Evolutionary conservation across 306 rosid genomes (phyloP).

Genomic region (Albizia julibrissin): DNA sequence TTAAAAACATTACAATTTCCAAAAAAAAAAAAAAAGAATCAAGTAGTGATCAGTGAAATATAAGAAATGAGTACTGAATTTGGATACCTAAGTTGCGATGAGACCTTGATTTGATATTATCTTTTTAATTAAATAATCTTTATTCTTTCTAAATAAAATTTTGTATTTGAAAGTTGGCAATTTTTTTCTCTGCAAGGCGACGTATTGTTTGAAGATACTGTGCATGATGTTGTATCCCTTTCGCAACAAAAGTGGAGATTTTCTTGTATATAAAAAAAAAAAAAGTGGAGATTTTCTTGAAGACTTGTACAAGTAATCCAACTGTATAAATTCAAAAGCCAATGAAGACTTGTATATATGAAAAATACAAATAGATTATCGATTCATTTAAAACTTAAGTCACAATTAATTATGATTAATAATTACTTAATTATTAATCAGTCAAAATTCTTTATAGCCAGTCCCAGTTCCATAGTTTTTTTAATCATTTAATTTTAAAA

Average conservation of each 20-base stretch:
- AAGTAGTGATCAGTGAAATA: no score
- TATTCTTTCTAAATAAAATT: no score
- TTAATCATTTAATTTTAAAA: not conserved
- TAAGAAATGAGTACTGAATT: not conserved
- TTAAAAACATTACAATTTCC: no score
- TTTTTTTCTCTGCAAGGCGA: not conserved
- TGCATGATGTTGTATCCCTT: not conserved
- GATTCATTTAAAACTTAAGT: not conserved
- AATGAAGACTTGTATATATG: not conserved
- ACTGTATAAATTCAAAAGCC: no score
- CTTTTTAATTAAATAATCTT: no score
- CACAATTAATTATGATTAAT: not conserved
- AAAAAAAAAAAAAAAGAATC: not conserved
- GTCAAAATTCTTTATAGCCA: not conserved
- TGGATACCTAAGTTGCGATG: no score
- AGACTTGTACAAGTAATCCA: no score
- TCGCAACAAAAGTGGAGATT: no score
- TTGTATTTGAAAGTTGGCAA: not conserved
- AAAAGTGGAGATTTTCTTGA: no score
- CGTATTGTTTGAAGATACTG: no score
- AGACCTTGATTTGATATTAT: no score
- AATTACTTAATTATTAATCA: not conserved
- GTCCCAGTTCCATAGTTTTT: not conserved
- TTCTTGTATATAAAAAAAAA: no score
- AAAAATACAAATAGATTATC: not conserved